These are phyloP conservation scores for Gamsiella multidivaricata DNA, from an alignment of 192 early-diverging fungal species.

Conservation along the genomic window DNA sequence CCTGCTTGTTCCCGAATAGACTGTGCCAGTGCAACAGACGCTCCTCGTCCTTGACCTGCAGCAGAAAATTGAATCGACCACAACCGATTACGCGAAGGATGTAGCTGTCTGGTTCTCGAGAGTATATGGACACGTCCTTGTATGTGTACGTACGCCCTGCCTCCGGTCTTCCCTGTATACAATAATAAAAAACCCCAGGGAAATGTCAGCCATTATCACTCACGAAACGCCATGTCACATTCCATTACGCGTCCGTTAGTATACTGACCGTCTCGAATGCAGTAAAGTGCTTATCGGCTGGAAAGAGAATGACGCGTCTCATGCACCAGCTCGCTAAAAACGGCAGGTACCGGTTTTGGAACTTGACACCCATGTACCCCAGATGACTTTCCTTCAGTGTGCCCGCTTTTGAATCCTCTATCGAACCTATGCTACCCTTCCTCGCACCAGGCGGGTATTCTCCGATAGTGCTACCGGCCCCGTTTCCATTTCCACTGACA, in stretches of 20 bases:
- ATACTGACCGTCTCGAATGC: slow-evolving; percentile 51
- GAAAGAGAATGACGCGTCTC: slow-evolving; percentile 59
- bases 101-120: slow-evolving; percentile 14
- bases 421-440: slow-evolving; percentile 19
- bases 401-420: slow-evolving; percentile 16
- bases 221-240: too few species aligned
- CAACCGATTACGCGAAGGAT: slow-evolving; percentile 16
- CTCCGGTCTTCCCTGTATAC: slow-evolving; percentile 33
- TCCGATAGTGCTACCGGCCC: slow-evolving; percentile 13
- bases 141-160: slow-evolving; percentile 31
- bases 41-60: slow-evolving; percentile 41
- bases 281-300: slow-evolving; percentile 56
- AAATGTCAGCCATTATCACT: too few species aligned
- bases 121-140: slow-evolving; percentile 9
- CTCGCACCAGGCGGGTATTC: slow-evolving; percentile 22
- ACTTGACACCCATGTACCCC: slow-evolving; percentile 59
- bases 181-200: not conserved
- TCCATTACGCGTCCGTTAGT: not conserved
- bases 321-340: slow-evolving; percentile 63
- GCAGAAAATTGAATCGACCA: slow-evolving; percentile 21
- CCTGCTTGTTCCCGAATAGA: slow-evolving; percentile 31
- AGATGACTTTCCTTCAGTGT: slow-evolving; percentile 54
- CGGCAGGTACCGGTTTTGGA: slow-evolving; percentile 56
- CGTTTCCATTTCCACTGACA: not conserved
- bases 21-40: slow-evolving; percentile 30